Percentiles rank a stretch among this genome's conserved stretches.
phyloP scores from a whole-genome alignment of 805 yeast genomes.

The Sugiyamaella valdiviana region DNA sequence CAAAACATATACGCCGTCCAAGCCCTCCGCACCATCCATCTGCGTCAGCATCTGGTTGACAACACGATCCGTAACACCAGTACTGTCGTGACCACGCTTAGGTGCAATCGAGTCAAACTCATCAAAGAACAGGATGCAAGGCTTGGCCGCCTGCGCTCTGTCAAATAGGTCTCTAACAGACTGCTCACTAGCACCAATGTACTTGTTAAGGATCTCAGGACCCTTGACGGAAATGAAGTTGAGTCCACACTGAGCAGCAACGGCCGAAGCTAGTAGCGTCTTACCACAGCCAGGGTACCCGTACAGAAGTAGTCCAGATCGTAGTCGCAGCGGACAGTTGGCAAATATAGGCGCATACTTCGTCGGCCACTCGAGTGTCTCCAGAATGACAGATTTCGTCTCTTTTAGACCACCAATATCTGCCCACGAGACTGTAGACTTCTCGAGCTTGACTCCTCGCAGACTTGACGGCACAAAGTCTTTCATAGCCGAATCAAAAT shows the following conservation, averaged over 20 bases:
- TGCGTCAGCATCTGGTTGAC: conserved; percentile 96
- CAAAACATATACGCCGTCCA: conserved; percentile 91
- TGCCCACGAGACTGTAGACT: conserved; percentile 67
- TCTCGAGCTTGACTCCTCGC: conserved; percentile 81
- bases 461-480: conserved; percentile 75
- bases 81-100: conserved; percentile 93
- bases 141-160: conserved; percentile 90
- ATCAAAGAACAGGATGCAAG: conserved; percentile 95
- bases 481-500: conserved; percentile 52
- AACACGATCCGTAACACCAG: conserved; percentile 96
- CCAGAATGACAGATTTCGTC: conserved; percentile 70
- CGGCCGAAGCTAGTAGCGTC: conserved; percentile 85
- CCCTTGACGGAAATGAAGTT: conserved; percentile 93
- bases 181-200: conserved; percentile 96
- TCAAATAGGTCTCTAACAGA: conserved; percentile 89
- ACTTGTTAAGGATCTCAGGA: conserved; percentile 90
- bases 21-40: conserved; percentile 98
- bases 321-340: conserved; percentile 73
- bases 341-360: conserved; percentile 93
- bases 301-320: conserved; percentile 85
- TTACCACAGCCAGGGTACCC: conserved; percentile 99
- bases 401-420: conserved; percentile 84
- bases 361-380: conserved; percentile 96
- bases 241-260: conserved; percentile 88
- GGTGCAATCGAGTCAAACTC: conserved; percentile 98